Evolutionary conservation across 2,329 filamentous ascomycete species (phyloP).

Genomic region (Harringtonia lauricola): DNA sequence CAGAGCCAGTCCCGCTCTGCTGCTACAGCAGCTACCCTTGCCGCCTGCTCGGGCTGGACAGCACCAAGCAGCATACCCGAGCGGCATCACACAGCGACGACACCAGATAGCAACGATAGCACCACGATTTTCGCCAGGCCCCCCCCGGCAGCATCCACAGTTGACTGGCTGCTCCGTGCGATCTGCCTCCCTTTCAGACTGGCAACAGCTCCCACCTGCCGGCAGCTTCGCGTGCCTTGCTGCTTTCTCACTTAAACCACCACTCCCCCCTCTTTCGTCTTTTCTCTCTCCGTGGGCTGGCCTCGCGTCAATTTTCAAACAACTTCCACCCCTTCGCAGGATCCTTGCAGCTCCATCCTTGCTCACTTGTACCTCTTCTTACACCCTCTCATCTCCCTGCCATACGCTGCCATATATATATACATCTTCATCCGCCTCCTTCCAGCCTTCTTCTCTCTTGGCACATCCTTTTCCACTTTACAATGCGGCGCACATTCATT

Average conservation of each 20-base stretch:
- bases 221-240: neutral
- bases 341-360: neutral
- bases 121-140: no score
- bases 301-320: conserved; percentile 6
- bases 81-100: no score
- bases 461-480: conserved; percentile 1
- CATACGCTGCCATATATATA: neutral
- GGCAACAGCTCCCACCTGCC: no score
- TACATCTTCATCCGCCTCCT: neutral
- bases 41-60: conserved; percentile 6
- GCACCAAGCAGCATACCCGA: conserved; percentile 2
- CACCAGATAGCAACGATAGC: neutral
- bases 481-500: conserved; percentile 7
- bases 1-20: neutral
- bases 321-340: neutral
- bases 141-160: no score
- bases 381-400: neutral
- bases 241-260: conserved; percentile 5
- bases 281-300: conserved; percentile 9
- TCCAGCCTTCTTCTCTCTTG: neutral
- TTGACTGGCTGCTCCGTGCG: no score
- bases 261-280: neutral
- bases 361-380: neutral
- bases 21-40: conserved; percentile 6
- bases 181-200: no score